Evolutionary conservation across 2,329 filamentous ascomycete genomes (phyloP).

Genomic region (Calonectria montana): DNA sequence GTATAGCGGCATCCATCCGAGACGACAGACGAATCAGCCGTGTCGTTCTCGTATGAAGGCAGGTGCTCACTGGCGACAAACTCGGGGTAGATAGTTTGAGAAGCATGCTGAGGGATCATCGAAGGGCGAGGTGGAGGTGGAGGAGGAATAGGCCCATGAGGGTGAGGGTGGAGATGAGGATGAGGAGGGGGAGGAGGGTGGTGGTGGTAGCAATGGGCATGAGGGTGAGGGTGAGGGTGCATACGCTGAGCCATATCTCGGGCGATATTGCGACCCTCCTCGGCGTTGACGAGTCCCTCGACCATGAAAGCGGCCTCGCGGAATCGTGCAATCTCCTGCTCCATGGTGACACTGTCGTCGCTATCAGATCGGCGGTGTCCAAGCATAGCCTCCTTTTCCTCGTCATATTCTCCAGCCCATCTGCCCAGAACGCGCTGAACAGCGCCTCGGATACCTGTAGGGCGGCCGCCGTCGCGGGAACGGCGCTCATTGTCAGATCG

Average conservation of each 20-base stretch:
- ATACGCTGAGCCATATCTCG: conserved; percentile 9
- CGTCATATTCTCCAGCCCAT: conserved; percentile 35
- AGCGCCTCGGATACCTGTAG: conserved; percentile 40
- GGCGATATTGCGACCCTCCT: conserved; percentile 47
- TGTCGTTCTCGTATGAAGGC: conserved; percentile 55
- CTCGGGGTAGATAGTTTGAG: conserved; percentile 35
- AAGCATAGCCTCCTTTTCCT: conserved; percentile 39
- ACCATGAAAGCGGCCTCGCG: conserved; percentile 59
- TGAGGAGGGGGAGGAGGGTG: conserved; percentile 20
- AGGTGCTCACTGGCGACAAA: conserved; percentile 49
- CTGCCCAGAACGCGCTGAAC: conserved; percentile 47
- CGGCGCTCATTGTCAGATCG: conserved; percentile 43
- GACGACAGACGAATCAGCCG: conserved; percentile 50
- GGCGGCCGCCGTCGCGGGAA: conserved; percentile 36
- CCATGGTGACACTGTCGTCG: conserved; percentile 52
- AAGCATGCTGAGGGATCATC: conserved; percentile 31
- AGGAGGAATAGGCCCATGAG: conserved; percentile 20
- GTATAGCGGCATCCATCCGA: conserved; percentile 57
- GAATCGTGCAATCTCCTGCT: conserved; percentile 62
- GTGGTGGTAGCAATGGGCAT: conserved; percentile 15
- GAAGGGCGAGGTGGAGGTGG: conserved; percentile 20
- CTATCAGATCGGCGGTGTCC: conserved; percentile 19
- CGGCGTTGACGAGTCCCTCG: conserved; percentile 57
- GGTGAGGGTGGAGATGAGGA: conserved; percentile 20
- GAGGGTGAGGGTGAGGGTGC: conserved; percentile 12